Conservation (phyloP, 2,329 filamentous ascomycete genomes). For the Pseudogymnoascus sp. region DNA sequence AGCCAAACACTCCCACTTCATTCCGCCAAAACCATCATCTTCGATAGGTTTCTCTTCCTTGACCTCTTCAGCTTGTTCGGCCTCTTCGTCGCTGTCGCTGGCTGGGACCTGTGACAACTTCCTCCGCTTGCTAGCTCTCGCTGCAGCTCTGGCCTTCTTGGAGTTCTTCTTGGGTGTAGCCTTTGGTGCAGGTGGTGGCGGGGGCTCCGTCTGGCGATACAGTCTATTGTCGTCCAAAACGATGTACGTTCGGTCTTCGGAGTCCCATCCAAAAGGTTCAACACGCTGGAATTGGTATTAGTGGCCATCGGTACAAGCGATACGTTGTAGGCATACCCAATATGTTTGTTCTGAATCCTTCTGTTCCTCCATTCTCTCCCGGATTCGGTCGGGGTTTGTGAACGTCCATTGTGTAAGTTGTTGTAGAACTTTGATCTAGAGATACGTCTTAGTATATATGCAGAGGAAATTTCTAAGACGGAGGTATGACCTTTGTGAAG, state of each 20-base stretch:
- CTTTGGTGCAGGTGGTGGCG: conserved; percentile 47
- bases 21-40: conserved; percentile 62
- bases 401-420: conserved; percentile 86
- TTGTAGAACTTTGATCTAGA: conserved; percentile 66
- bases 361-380: conserved; percentile 76
- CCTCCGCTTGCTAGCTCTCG: conserved; percentile 64
- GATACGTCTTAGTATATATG: neutral
- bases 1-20: conserved; percentile 87
- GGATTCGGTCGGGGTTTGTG: conserved; percentile 75
- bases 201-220: conserved; percentile 77
- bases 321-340: conserved; percentile 55
- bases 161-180: conserved; percentile 57
- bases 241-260: conserved; percentile 77
- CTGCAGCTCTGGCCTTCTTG: conserved; percentile 54
- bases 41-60: conserved; percentile 27
- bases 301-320: neutral
- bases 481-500: conserved; percentile 58
- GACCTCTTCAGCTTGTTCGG: conserved; percentile 30
- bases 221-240: conserved; percentile 90
- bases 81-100: conserved; percentile 33
- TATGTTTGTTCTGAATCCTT: conserved; percentile 71
- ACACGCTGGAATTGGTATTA: conserved; percentile 46
- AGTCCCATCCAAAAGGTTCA: conserved; percentile 81
- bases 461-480: conserved; percentile 24
- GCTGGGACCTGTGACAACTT: conserved; percentile 43